A percentile compares a stretch with the other conserved stretches of the same genome.
Evolutionary conservation across 148 eudicot species (phyloP).

Genomic region (Rhododendron kiyosumense): DNA sequence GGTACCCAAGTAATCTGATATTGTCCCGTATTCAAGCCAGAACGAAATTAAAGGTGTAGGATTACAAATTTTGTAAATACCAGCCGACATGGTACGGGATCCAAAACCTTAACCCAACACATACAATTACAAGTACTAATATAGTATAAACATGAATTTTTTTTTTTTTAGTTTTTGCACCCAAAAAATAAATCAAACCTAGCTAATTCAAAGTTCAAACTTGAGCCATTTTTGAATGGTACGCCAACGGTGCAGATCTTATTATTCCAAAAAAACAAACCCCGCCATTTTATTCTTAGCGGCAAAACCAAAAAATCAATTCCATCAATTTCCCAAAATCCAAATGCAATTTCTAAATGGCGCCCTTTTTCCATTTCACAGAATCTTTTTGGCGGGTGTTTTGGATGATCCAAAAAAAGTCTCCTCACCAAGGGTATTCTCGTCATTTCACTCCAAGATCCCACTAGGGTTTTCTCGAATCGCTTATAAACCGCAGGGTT

Average conservation of each 20-base stretch:
- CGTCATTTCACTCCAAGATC: conserved; percentile 6
- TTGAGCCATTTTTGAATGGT: not conserved
- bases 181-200: too few species aligned
- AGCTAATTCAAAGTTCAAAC: too few species aligned
- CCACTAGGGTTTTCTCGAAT: conserved; percentile 21
- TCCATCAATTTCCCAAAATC: not conserved
- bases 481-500: not conserved
- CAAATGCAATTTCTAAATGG: not conserved
- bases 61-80: too few species aligned
- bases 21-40: too few species aligned
- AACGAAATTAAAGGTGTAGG: too few species aligned
- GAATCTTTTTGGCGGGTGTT: conserved; percentile 3
- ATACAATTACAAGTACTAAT: too few species aligned
- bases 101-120: too few species aligned
- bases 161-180: too few species aligned
- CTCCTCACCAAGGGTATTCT: not conserved
- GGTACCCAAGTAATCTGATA: too few species aligned
- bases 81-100: too few species aligned
- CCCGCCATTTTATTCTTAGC: not conserved
- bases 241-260: not conserved
- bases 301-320: not conserved
- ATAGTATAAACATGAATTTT: too few species aligned
- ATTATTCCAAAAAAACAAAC: not conserved
- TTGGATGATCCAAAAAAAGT: conserved; percentile 6
- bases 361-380: conserved; percentile 1